Base-by-base conservation (phyloP, 108 stramenopile genomes). In the Cyclostephanos invisitatus region DNA sequence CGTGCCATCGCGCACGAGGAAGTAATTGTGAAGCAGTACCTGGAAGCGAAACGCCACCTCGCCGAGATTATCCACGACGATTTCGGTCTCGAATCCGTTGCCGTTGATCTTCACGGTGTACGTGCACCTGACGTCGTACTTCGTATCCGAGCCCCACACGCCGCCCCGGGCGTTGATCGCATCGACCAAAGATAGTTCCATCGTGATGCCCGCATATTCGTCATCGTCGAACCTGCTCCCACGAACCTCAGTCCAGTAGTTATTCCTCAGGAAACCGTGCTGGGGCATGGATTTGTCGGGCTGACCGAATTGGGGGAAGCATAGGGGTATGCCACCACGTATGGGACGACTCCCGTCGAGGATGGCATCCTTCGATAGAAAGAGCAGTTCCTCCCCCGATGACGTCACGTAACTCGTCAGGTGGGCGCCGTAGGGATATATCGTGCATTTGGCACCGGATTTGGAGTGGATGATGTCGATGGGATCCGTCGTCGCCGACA, bases 251-350 rank as follows among this genome's bases (percentile, higher is more conserved):
- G 0, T 83, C 93, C 93, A 94, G 25, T 64, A 68, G 46, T 94
- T 94, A 50, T 61, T 73, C 7, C 93, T 83, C 46, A 89, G 67
- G 64, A 91, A 94, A 14, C 93, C 93, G 78, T 94, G 93, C 49
- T 94, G 93, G 0, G 93, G 93, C 82, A 89, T 87, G 24, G 73
- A 71, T 21, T 80, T 74, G 62, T 88, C 85, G 1, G 88, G 85
- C 54, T 87, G 90, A 21, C 93, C 93, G 81, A 94, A 94, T 59
- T 88, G 85, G 17, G 93, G 93, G 66, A 91, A 94, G 46, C 89
- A 89, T 9, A 94, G 63, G 7, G 92, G 93, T 20, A 91, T 89
- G 0, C 90, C 93, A 28, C 93, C 93, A 9, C 93, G 81, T 60
- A 91, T 88, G 22, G 93, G 87, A 56, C 90, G 90, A 29, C 72